phyloP scores from a whole-genome alignment of 306 rosid species.

The Lithocarpus polystachyus region DNA sequence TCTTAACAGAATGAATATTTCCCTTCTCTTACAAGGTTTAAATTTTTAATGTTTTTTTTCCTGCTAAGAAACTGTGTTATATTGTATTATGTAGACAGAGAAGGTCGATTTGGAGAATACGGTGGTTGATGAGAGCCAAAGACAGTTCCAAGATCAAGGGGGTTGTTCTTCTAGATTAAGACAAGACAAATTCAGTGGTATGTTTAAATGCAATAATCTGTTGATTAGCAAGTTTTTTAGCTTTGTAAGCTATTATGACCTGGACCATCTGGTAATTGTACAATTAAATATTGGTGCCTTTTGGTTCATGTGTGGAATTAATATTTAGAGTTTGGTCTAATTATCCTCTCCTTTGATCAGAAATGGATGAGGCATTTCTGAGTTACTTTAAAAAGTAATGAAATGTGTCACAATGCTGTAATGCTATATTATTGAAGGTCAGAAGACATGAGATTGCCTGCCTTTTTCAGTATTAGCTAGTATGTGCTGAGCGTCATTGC shows the following conservation, averaged over 20 bases:
- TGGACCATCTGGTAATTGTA: not conserved
- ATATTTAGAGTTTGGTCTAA: conserved; percentile 4
- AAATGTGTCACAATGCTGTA: conserved; percentile 12
- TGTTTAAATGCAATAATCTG: conserved; percentile 24
- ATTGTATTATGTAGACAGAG: conserved; percentile 78
- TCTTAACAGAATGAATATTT: not conserved
- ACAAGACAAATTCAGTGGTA: conserved; percentile 84
- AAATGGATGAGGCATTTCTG: conserved; percentile 19
- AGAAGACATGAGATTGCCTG: not conserved
- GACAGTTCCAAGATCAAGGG: conserved; percentile 71
- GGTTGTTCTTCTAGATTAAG: conserved; percentile 53
- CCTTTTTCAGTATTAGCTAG: not conserved
- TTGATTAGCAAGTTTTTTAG: not conserved
- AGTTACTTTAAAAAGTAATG: conserved; percentile 13
- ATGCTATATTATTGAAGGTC: conserved; percentile 14
- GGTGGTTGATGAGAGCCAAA: conserved; percentile 98
- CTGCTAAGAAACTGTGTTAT: conserved; percentile 32
- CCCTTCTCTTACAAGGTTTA: not conserved
- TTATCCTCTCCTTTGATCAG: not conserved
- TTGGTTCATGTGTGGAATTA: not conserved
- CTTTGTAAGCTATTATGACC: not conserved
- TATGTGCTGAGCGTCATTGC: not conserved
- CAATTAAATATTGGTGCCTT: not conserved
- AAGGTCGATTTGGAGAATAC: conserved; percentile 99
- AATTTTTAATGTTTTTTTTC: conserved; percentile 5